Conservation (phyloP, 805 yeast species). For the Saccharomyces kudriavzevii region DNA sequence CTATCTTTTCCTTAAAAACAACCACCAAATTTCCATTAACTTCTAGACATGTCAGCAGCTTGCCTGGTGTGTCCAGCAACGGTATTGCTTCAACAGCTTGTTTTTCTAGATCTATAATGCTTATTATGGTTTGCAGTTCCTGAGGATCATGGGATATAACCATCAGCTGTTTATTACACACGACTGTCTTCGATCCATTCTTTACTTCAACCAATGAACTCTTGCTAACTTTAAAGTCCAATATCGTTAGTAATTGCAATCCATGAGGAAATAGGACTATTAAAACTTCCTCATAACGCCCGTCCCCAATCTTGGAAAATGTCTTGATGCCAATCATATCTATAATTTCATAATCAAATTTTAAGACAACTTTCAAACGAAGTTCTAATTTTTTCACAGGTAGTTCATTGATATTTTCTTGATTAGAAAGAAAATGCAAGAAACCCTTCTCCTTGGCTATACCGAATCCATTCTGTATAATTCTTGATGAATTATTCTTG, state of each 20-base stretch:
- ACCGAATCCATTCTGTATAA: conserved; percentile 31
- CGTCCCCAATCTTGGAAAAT: conserved; percentile 10
- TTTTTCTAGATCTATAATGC: conserved; percentile 13
- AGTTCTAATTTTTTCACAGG: conserved; percentile 28
- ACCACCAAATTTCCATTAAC: conserved; percentile 12
- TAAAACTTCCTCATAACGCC: conserved; percentile 17
- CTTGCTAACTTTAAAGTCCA: conserved; percentile 20
- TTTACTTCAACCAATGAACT: conserved; percentile 18
- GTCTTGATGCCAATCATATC: conserved; percentile 24
- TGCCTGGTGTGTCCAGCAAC: conserved; percentile 3
- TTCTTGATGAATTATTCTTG: conserved; percentile 19
- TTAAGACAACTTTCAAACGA: conserved; percentile 25
- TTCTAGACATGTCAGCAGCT: conserved; percentile 8
- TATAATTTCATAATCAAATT: conserved; percentile 26
- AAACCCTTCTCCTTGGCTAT: conserved; percentile 26
- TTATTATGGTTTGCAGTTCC: conserved; percentile 3
- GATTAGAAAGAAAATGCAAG: conserved; percentile 18
- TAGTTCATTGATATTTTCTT: conserved; percentile 22
- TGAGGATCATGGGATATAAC: conserved; percentile 13
- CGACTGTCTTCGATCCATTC: conserved; percentile 14
- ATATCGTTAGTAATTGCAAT: conserved; percentile 22
- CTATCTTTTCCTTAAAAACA: conserved; percentile 10
- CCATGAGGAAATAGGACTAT: conserved; percentile 26
- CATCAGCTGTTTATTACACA: conserved; percentile 13
- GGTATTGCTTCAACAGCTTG: conserved; percentile 7